Base-by-base conservation (phyloP, 2,329 filamentous ascomycete species). In the Saccharata proteae region DNA sequence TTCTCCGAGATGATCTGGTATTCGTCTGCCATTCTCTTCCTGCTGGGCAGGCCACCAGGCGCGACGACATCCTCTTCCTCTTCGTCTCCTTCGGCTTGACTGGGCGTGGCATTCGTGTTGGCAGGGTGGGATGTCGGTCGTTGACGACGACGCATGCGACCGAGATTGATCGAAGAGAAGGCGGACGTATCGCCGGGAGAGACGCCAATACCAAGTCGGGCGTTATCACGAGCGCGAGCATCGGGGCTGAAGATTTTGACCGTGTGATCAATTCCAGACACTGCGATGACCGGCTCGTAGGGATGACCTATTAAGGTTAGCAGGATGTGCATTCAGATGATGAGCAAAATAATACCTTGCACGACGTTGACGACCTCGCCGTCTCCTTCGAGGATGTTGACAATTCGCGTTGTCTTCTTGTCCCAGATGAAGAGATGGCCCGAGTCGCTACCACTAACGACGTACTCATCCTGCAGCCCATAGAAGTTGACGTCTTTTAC, bases 401-500 rank as follows among this genome's bases (percentile, higher is more conserved):
- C 59, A 29, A 80, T 53, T 34, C 71, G 58, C 12, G 61, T 57
- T 4, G 71, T 74, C 43, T 74, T 72, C 34, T 67, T 65, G 42
- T 80, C 73, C 75, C 74, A 79, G 31, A 80, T 77, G 49, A 80
- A 80, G 15, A 80, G 46, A 45, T 79, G 68, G 1, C 75, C 75
- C 30, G 68, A 72, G 43, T 80, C 76, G 37, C 69, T 74, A 5
- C 75, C 75, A 35, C 69, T 74, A 8, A 79, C 73, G 8, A 80
- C 71, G 39, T 77, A 80, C 45, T 79, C 74, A 42, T 80, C 76
- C 36, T 77, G 57, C 21, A 76, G 52, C 0, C 75, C 75, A 39
- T 74, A 78, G 52, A 69, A 80, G 38, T 78, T 78, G 37, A 78
- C 71, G 43, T 80, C 75, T 43, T 80, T 80, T 42, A 79, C 73